phyloP scores from a whole-genome alignment of 352 stramenopile genomes.

The Globisporangium nagaii region DNA sequence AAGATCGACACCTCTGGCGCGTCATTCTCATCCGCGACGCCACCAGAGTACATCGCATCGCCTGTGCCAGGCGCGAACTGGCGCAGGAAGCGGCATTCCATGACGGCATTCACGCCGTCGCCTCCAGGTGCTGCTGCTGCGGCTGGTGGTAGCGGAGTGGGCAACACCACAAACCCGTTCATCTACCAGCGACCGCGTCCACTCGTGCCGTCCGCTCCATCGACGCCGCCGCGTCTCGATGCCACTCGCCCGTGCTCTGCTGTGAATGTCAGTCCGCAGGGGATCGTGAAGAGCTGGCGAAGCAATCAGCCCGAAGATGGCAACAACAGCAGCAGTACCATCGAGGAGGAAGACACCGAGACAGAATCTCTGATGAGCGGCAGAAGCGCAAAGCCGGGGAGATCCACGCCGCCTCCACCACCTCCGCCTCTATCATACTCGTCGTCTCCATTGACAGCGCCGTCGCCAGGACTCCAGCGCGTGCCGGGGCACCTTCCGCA shows the following conservation, averaged over 20 bases:
- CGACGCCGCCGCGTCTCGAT: slow-evolving; percentile 16
- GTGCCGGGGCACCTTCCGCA: slow-evolving; percentile 8
- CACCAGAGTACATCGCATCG: slow-evolving; percentile 56
- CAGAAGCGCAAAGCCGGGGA: background rate
- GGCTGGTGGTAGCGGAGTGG: slow-evolving; percentile 8
- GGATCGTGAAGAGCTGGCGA: slow-evolving; percentile 16
- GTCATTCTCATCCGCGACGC: slow-evolving; percentile 9
- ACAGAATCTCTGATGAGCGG: background rate
- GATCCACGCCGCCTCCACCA: background rate
- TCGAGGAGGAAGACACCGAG: background rate
- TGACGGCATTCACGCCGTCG: slow-evolving; percentile 21
- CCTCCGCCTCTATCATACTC: slow-evolving; percentile 29
- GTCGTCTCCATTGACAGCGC: slow-evolving; percentile 19
- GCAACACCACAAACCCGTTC: background rate
- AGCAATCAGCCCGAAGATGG: slow-evolving; percentile 3
- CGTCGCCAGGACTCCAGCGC: slow-evolving; percentile 6
- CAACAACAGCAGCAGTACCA: background rate
- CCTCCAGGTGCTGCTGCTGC: slow-evolving; percentile 12
- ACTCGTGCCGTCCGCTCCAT: slow-evolving; percentile 18
- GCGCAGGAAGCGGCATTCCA: slow-evolving; percentile 46
- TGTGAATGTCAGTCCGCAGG: slow-evolving; percentile 13
- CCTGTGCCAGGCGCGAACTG: slow-evolving; percentile 36
- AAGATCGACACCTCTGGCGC: slow-evolving; percentile 22
- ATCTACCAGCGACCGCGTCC: slow-evolving; percentile 20
- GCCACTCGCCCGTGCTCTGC: slow-evolving; percentile 9